Evolutionary conservation across 2,329 filamentous ascomycete species (phyloP).

Genomic region (Fusarium domesticum): DNA sequence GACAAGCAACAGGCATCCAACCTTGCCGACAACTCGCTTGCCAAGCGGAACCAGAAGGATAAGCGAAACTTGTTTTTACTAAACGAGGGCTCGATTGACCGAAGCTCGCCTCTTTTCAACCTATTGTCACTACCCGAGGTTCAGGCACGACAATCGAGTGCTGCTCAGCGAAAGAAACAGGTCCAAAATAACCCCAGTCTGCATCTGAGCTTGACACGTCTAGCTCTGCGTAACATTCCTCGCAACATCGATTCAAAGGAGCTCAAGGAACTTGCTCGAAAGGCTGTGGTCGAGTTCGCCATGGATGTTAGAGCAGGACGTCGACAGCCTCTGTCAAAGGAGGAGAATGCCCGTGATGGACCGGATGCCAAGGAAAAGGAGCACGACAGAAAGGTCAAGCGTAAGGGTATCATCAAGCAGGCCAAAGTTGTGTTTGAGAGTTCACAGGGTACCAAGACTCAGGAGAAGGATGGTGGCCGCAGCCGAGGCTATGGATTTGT

Average conservation of each 20-base stretch:
- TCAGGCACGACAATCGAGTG: slow-evolving; percentile 83
- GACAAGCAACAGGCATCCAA: slow-evolving; percentile 75
- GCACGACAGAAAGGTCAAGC: slow-evolving; percentile 71
- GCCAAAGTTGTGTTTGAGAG: slow-evolving; percentile 95
- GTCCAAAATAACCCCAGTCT: slow-evolving; percentile 89
- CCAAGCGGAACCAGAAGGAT: slow-evolving; percentile 69
- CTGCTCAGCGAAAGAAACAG: slow-evolving; percentile 81
- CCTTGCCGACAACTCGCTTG: slow-evolving; percentile 67
- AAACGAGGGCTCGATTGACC: slow-evolving; percentile 76
- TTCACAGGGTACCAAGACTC: slow-evolving; percentile 77
- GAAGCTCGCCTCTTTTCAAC: slow-evolving; percentile 73
- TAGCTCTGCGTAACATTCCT: slow-evolving; percentile 89
- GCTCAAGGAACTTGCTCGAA: slow-evolving; percentile 83
- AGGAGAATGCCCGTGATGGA: slow-evolving; percentile 78
- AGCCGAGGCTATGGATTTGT: slow-evolving; percentile 96
- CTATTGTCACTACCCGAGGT: slow-evolving; percentile 75
- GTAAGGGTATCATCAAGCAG: slow-evolving; percentile 84
- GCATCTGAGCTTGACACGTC: slow-evolving; percentile 82
- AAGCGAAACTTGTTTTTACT: slow-evolving; percentile 88
- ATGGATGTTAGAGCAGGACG: slow-evolving; percentile 78
- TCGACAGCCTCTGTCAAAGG: slow-evolving; percentile 78
- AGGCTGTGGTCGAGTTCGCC: slow-evolving; percentile 93
- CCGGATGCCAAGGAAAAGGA: slow-evolving; percentile 80
- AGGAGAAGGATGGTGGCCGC: slow-evolving; percentile 72
- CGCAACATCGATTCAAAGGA: slow-evolving; percentile 79